Conservation (phyloP, 129 eudicot genomes). For the Pseudognaphalium luteoalbum region DNA sequence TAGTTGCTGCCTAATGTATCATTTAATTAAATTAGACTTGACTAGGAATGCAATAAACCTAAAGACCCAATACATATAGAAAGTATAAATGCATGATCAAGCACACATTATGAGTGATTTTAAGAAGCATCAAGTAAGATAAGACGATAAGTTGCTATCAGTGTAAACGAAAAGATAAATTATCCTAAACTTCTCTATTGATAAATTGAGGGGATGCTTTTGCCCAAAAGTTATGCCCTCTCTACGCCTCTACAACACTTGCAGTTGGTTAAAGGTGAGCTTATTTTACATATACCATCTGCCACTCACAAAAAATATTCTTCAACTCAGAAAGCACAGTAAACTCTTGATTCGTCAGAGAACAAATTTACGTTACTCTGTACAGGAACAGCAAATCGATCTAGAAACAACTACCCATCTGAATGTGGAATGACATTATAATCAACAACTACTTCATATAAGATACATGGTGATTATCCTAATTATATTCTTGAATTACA, state of each 20-base stretch:
- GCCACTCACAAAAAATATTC: background rate
- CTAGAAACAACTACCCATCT: background rate
- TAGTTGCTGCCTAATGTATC: slow-evolving; percentile 66
- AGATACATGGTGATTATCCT: background rate
- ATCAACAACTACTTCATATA: background rate
- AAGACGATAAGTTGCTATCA: background rate
- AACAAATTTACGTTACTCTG: background rate
- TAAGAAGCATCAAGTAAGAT: background rate
- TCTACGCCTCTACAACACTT: background rate
- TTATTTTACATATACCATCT: background rate
- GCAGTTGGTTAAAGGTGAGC: background rate
- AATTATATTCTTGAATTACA: background rate
- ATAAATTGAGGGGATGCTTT: background rate
- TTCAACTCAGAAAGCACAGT: background rate
- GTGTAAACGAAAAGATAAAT: background rate
- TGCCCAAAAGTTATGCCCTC: background rate
- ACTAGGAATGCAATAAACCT: background rate
- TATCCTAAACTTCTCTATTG: background rate
- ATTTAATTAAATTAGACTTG: background rate
- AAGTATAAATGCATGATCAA: background rate
- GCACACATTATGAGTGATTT: background rate
- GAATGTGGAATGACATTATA: background rate
- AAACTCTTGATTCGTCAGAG: background rate
- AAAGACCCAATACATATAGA: background rate
- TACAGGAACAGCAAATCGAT: background rate